phyloP scores from a whole-genome alignment of 1,284 basidiomycete species.

The Ganoderma resinaceum region DNA sequence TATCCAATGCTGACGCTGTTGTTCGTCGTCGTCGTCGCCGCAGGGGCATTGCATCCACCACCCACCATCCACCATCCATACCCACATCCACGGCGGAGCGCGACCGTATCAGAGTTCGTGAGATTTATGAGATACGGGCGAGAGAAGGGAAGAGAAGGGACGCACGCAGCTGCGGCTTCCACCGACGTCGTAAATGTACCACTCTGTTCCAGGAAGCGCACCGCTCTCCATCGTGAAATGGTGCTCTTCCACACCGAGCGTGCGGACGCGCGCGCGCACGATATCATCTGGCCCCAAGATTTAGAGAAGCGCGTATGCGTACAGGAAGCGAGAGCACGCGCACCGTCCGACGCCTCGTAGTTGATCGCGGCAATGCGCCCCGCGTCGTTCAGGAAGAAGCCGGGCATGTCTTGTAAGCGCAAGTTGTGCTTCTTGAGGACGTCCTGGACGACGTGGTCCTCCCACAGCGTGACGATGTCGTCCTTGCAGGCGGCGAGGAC shows the following conservation, averaged over 20 bases:
- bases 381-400: conserved; percentile 68
- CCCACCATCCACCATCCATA: not conserved
- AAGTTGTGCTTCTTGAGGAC: conserved; percentile 55
- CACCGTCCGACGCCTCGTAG: conserved; percentile 60
- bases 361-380: conserved; percentile 59
- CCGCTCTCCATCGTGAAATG: conserved; percentile 61
- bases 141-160: conserved; percentile 5
- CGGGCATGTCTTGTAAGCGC: conserved; percentile 60
- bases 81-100: not conserved
- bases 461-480: conserved; percentile 62
- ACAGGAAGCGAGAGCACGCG: conserved; percentile 2
- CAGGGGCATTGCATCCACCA: not conserved
- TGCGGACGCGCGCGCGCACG: conserved; percentile 65
- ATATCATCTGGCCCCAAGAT: conserved; percentile 53
- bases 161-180: conserved; percentile 61
- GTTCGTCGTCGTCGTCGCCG: not conserved
- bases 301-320: not conserved
- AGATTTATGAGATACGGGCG: conserved; percentile 6
- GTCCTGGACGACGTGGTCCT: conserved; percentile 55
- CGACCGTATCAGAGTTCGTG: not conserved
- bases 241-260: conserved; percentile 72
- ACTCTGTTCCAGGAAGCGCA: conserved; percentile 52
- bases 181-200: conserved; percentile 73
- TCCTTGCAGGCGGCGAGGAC: conserved; percentile 40
- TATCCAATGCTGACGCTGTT: conserved; percentile 72